A percentile compares a stretch with the other conserved stretches of the same genome.
These are phyloP conservation scores for Penicillium bialowiezense DNA, from an alignment of 495 filamentous ascomycete species.

Conservation along the genomic window DNA sequence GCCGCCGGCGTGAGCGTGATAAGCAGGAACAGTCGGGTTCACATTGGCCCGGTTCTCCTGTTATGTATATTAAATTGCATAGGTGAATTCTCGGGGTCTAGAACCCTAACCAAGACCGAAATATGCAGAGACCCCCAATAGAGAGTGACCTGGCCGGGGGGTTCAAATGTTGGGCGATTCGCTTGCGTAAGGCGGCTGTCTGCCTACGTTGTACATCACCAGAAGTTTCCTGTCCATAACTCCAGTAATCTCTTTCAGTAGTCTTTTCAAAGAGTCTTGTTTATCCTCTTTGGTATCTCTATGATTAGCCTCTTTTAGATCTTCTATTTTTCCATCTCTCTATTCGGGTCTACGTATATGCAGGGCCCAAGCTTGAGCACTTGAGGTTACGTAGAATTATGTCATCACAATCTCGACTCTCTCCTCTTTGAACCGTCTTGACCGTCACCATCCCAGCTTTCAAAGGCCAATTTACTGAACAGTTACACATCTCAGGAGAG, in stretches of 20 bases:
- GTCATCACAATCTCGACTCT: conserved; percentile 33
- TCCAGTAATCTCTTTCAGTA: too few species aligned
- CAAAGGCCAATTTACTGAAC: not conserved
- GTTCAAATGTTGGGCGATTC: not conserved
- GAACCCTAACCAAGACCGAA: not conserved
- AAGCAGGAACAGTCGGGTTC: not conserved
- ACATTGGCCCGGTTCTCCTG: not conserved
- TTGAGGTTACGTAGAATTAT: conserved; percentile 40
- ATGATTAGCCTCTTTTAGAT: too few species aligned
- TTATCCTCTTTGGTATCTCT: too few species aligned
- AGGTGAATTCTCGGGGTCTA: not conserved
- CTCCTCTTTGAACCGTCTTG: conserved; percentile 11
- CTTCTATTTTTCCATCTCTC: too few species aligned
- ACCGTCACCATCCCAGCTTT: conserved; percentile 3
- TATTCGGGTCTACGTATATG: not conserved
- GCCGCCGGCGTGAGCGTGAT: conserved; percentile 65
- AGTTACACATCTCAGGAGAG: not conserved
- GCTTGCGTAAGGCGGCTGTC: conserved; percentile 13
- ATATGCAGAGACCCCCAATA: not conserved
- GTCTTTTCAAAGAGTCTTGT: too few species aligned
- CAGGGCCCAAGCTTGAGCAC: conserved; percentile 4
- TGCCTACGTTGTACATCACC: conserved; percentile 9
- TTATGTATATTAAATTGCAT: not conserved
- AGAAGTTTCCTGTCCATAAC: too few species aligned
- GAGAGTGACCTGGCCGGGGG: not conserved